These are phyloP conservation scores for Podaxis sp. DNA, from an alignment of 768 basidiomycete species.

Conservation along the genomic window DNA sequence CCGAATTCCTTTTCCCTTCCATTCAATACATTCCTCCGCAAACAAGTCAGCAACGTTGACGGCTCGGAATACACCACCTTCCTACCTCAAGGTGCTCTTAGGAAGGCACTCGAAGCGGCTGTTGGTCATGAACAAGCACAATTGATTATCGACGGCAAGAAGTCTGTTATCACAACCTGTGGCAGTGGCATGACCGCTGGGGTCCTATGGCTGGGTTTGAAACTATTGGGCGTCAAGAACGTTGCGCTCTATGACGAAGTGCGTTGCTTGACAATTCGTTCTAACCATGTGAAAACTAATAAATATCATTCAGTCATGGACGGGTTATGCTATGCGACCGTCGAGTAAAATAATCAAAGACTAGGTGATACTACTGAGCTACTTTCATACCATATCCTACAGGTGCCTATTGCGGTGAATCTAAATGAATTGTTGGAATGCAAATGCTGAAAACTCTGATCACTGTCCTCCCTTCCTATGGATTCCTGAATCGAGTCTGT, in stretches of 20 bases:
- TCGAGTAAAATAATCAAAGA: slow-evolving; percentile 71
- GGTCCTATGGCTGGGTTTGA: slow-evolving; percentile 89
- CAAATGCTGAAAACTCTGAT: not conserved
- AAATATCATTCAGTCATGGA: slow-evolving; percentile 70
- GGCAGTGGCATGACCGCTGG: slow-evolving; percentile 99
- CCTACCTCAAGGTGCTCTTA: slow-evolving; percentile 53
- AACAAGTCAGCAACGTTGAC: slow-evolving; percentile 28
- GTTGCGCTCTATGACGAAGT: slow-evolving; percentile 94
- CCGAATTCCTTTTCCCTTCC: slow-evolving; percentile 83
- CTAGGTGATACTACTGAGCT: not conserved
- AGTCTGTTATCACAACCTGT: slow-evolving; percentile 70
- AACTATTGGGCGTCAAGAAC: slow-evolving; percentile 55
- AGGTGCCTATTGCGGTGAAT: not conserved
- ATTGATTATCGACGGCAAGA: slow-evolving; percentile 56
- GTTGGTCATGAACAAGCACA: slow-evolving; percentile 55
- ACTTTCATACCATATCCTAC: not conserved
- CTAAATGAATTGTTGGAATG: not conserved
- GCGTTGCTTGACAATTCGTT: slow-evolving; percentile 18
- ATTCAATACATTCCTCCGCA: slow-evolving; percentile 68
- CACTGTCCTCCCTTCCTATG: not conserved
- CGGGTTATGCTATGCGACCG: slow-evolving; percentile 79
- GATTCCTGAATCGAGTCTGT: not conserved
- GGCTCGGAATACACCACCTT: slow-evolving; percentile 54
- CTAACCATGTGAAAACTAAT: slow-evolving; percentile 8
- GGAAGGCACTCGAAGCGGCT: slow-evolving; percentile 52